Evolutionary conservation across 2,329 filamentous ascomycete genomes (phyloP).

Genomic region (Xylariaceae sp.): DNA sequence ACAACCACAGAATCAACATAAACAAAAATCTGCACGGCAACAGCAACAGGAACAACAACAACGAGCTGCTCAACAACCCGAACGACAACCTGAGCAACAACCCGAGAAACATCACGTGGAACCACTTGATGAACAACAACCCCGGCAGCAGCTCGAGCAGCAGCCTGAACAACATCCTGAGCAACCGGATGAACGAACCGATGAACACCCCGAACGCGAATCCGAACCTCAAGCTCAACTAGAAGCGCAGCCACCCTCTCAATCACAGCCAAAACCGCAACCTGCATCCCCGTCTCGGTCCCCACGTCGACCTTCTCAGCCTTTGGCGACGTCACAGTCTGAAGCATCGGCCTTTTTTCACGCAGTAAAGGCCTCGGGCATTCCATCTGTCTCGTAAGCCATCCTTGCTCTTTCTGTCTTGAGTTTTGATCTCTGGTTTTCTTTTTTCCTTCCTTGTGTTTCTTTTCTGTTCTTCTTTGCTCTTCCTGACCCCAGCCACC

Average conservation of each 20-base stretch:
- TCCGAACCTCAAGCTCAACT: not conserved
- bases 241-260: not conserved
- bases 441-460: not conserved
- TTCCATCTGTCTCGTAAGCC: slow-evolving; percentile 25
- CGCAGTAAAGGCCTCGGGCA: slow-evolving; percentile 9
- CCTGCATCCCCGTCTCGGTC: not conserved
- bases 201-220: not conserved
- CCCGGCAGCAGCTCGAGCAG: not conserved
- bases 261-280: not conserved
- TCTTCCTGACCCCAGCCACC: not conserved
- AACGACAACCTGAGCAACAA: not conserved
- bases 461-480: not conserved
- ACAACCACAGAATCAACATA: not conserved
- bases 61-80: not conserved
- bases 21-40: not conserved
- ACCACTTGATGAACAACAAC: not conserved
- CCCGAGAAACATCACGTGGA: not conserved
- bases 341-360: slow-evolving; percentile 1
- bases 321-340: slow-evolving; percentile 1
- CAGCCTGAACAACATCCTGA: not conserved
- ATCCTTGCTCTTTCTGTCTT: not conserved
- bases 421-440: not conserved
- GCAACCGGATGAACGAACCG: not conserved
- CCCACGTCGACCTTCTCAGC: too few species aligned
- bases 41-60: too few species aligned